Percentiles rank a stretch among this genome's conserved stretches.
Conservation (phyloP, 73 alveolate species). For the Paramecium biaurelia region DNA sequence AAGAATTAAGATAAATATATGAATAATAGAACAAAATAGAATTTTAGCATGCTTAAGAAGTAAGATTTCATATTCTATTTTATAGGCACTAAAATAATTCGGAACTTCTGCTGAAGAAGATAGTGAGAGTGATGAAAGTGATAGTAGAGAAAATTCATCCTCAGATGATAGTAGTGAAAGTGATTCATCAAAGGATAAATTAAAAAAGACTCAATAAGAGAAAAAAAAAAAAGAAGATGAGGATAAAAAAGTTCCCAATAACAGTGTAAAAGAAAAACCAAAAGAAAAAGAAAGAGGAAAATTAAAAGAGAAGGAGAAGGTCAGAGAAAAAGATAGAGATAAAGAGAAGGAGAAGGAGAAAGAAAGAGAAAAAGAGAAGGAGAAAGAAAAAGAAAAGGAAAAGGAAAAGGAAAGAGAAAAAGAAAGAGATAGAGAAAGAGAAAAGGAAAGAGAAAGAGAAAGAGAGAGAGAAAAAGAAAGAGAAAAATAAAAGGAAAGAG, state of each 20-base stretch:
- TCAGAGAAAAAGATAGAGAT: background rate
- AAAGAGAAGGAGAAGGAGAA: background rate
- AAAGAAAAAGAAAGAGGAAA: background rate
- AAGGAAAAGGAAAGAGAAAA: background rate
- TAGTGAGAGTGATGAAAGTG: background rate
- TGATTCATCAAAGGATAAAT: conserved; percentile 1
- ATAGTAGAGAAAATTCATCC: background rate
- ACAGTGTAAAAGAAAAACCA: background rate
- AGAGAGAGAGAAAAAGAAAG: background rate
- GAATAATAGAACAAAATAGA: conserved; percentile 27
- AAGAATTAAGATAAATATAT: conserved; percentile 78
- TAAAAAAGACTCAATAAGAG: background rate
- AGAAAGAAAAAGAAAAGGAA: background rate
- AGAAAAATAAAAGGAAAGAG: background rate
- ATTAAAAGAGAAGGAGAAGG: background rate
- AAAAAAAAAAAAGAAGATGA: background rate
- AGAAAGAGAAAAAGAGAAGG: background rate
- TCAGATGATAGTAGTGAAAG: background rate
- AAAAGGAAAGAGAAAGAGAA: background rate
- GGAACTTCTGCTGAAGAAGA: background rate
- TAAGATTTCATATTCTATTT: background rate
- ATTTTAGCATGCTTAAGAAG: conserved; percentile 20
- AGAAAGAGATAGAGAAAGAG: background rate
- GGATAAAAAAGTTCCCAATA: background rate
- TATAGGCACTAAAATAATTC: background rate